Evolutionary conservation across 345 rosid species (phyloP).

Genomic region (Tarenaya hassleriana): DNA sequence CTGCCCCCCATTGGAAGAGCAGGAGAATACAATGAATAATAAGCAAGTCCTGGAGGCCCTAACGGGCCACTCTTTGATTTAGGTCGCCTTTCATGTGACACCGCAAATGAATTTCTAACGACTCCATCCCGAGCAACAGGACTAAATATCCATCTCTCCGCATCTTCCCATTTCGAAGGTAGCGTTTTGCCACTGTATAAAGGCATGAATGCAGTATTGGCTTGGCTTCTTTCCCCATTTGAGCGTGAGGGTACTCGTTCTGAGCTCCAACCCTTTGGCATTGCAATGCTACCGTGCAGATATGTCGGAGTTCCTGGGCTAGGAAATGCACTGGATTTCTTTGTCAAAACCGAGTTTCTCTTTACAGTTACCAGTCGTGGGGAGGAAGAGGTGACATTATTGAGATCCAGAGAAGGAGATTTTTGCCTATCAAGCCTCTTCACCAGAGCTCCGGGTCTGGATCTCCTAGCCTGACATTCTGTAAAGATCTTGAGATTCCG

Average conservation of each 20-base stretch:
- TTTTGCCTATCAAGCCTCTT: conserved; percentile 60
- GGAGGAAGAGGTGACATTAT: conserved; percentile 53
- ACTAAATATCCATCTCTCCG: conserved; percentile 98
- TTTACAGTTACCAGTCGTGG: conserved; percentile 52
- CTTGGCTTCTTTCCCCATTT: conserved; percentile 51
- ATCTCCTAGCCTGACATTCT: conserved; percentile 81
- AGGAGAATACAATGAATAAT: conserved; percentile 69
- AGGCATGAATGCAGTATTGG: conserved; percentile 49
- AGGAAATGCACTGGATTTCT: conserved; percentile 60
- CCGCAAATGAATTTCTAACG: conserved; percentile 39
- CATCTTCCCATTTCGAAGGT: conserved; percentile 99
- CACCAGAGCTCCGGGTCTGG: conserved; percentile 57
- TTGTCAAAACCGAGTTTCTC: conserved; percentile 42
- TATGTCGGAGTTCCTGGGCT: conserved; percentile 89
- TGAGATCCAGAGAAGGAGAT: conserved; percentile 74
- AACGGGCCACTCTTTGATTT: conserved; percentile 97
- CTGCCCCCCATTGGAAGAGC: conserved; percentile 48
- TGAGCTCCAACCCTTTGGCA: conserved; percentile 97
- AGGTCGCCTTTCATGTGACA: conserved; percentile 54
- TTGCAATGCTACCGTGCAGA: conserved; percentile 39
- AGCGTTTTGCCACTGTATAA: conserved; percentile 67
- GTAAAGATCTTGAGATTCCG: conserved; percentile 10
- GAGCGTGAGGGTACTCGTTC: conserved; percentile 71
- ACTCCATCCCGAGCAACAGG: conserved; percentile 69
- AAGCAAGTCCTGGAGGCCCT: conserved; percentile 85